Percentiles rank a stretch among this genome's conserved stretches.
Conservation (phyloP, 345 rosid genomes). For the Orychophragmus violaceus region DNA sequence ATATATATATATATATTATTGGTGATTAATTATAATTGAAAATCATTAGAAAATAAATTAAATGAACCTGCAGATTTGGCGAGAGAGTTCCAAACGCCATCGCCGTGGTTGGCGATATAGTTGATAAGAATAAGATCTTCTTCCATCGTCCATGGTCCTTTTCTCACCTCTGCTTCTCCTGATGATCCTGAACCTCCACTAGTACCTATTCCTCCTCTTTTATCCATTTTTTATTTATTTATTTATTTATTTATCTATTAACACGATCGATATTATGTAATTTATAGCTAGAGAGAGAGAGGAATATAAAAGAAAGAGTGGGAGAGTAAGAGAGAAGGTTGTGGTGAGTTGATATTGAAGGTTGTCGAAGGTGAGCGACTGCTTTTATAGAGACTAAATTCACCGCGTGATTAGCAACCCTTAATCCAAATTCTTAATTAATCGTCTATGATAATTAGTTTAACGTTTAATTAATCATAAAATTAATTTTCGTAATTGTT, state of each 20-base stretch:
- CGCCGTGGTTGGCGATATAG: constrained; percentile 87
- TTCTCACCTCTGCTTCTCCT: constrained; percentile 81
- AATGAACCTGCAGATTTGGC: constrained; percentile 83
- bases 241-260: background rate
- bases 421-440: constrained; percentile 14
- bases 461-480: constrained; percentile 12
- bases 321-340: constrained; percentile 17
- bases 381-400: constrained; percentile 32
- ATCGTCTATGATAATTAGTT: constrained; percentile 1
- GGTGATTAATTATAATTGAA: background rate
- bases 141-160: constrained; percentile 99
- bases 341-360: constrained; percentile 28
- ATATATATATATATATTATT: background rate
- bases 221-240: constrained; percentile 21
- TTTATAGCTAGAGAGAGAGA: constrained; percentile 1
- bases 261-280: background rate
- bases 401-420: constrained; percentile 23
- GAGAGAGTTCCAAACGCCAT: constrained; percentile 94
- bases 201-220: constrained; percentile 5
- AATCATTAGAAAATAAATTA: background rate
- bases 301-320: background rate
- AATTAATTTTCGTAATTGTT: background rate
- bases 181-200: constrained; percentile 51
- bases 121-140: constrained; percentile 88
- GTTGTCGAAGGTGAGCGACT: constrained; percentile 28